Evolutionary conservation across 2,329 filamentous ascomycete genomes (phyloP).

Genomic region (Arthroderma sp.): DNA sequence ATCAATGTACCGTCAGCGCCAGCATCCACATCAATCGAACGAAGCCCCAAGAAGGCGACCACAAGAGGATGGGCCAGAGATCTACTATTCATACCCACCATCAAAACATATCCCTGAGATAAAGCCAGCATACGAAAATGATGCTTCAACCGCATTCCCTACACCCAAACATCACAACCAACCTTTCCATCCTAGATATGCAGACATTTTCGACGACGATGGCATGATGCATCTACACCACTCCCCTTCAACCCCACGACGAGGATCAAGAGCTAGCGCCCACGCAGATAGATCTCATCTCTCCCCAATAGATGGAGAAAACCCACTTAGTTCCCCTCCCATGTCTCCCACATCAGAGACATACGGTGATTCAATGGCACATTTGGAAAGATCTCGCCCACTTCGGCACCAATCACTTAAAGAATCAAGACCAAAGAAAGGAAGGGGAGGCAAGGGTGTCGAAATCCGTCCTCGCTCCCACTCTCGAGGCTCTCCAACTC

Average conservation of each 20-base stretch:
- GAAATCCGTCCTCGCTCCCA: neutral
- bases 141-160: neutral
- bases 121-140: neutral
- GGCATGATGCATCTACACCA: neutral
- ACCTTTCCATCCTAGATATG: neutral
- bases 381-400: neutral
- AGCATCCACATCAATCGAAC: neutral
- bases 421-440: neutral
- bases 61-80: neutral
- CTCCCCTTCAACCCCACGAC: neutral
- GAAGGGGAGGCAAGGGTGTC: neutral
- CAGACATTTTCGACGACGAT: neutral
- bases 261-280: neutral
- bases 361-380: neutral
- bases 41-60: neutral
- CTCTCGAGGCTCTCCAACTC: neutral
- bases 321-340: neutral
- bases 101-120: neutral
- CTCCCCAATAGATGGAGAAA: neutral
- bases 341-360: neutral
- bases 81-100: neutral
- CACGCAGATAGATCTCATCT: neutral
- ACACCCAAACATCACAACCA: neutral
- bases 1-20: neutral
- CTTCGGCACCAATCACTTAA: neutral